Percentiles rank a stretch among this genome's conserved stretches.
Evolutionary conservation across 2,329 filamentous ascomycete genomes (phyloP).

Genomic region (Xylaria sp.): DNA sequence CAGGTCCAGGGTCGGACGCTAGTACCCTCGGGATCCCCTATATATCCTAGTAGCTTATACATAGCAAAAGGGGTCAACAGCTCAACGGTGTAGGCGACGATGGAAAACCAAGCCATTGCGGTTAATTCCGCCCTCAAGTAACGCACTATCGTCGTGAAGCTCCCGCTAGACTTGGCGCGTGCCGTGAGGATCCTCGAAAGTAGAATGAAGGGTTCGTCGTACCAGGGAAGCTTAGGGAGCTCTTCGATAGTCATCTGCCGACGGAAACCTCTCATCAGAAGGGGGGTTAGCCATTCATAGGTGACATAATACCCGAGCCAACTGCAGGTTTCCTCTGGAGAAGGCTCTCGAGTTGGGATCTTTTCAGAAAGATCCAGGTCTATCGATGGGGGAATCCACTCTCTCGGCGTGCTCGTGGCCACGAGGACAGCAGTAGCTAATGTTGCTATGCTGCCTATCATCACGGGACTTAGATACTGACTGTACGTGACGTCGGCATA

Average conservation of each 20-base stretch:
- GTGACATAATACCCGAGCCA: slow-evolving; percentile 59
- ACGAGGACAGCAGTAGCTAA: slow-evolving; percentile 47
- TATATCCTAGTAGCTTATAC: slow-evolving; percentile 58
- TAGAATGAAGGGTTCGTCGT: slow-evolving; percentile 58
- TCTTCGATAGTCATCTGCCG: slow-evolving; percentile 53
- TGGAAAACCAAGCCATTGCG: slow-evolving; percentile 53
- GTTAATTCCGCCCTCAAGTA: slow-evolving; percentile 51
- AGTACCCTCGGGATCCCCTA: slow-evolving; percentile 53
- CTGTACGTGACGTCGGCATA: slow-evolving; percentile 47
- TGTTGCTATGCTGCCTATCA: slow-evolving; percentile 45
- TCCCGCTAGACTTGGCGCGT: slow-evolving; percentile 50
- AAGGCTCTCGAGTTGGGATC: slow-evolving; percentile 46
- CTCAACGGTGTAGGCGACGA: slow-evolving; percentile 49
- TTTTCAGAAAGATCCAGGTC: slow-evolving; percentile 47
- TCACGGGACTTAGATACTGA: slow-evolving; percentile 40
- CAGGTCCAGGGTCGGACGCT: slow-evolving; percentile 57
- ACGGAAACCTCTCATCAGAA: slow-evolving; percentile 54
- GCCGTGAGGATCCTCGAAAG: slow-evolving; percentile 51
- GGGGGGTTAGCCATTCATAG: slow-evolving; percentile 56
- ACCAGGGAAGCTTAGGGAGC: slow-evolving; percentile 58
- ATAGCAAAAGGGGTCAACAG: slow-evolving; percentile 59
- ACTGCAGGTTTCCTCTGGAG: slow-evolving; percentile 59
- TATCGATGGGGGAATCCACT: slow-evolving; percentile 54
- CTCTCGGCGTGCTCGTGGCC: slow-evolving; percentile 53
- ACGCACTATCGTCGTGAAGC: slow-evolving; percentile 51